phyloP scores from a whole-genome alignment of 192 early-diverging fungal genomes.

The Neocallimastix lanati region DNA sequence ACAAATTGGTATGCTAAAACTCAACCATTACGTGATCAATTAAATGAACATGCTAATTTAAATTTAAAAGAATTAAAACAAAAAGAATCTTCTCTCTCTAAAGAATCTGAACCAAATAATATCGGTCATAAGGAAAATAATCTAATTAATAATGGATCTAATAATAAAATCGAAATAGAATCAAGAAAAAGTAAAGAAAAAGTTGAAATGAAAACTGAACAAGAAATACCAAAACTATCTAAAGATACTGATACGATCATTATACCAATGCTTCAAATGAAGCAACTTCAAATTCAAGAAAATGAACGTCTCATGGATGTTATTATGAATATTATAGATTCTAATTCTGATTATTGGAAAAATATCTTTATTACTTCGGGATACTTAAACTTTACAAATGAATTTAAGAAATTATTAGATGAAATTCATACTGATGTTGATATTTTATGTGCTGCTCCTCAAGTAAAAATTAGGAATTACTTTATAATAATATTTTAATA shows the following conservation, averaged over 20 bases:
- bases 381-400: slow-evolving; percentile 79
- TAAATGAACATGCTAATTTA: not conserved
- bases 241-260: slow-evolving; percentile 36
- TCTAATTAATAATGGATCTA: no score
- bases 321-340: slow-evolving; percentile 37
- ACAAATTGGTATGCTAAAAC: not conserved
- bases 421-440: slow-evolving; percentile 37
- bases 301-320: slow-evolving; percentile 47
- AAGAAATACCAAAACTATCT: not conserved
- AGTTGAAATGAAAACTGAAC: not conserved
- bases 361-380: slow-evolving; percentile 62
- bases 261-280: slow-evolving; percentile 74
- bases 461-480: no score
- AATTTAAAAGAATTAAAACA: not conserved
- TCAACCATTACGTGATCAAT: not conserved
- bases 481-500: no score
- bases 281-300: slow-evolving; percentile 56
- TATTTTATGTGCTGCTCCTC: slow-evolving; percentile 67
- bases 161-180: no score
- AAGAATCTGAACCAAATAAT: not conserved
- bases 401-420: slow-evolving; percentile 42
- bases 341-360: slow-evolving; percentile 16
- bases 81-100: not conserved
- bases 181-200: no score
- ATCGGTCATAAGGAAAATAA: no score